phyloP scores from a whole-genome alignment of 257 asterid genomes.

The Salvia miltiorrhiza region DNA sequence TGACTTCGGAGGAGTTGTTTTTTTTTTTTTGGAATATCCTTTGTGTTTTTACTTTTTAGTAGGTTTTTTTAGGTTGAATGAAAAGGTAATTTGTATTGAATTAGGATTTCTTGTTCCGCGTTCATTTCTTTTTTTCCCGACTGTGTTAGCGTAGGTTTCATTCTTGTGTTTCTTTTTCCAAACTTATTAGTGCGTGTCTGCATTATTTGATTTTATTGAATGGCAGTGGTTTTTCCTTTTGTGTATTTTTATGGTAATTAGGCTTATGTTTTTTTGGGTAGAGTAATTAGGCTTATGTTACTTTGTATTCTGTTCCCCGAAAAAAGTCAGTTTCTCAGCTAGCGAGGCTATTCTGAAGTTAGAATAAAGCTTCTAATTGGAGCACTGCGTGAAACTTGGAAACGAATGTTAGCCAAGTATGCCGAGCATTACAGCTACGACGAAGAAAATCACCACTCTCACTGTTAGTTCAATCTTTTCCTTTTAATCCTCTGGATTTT shows the following conservation, averaged over 20 bases:
- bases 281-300: background rate
- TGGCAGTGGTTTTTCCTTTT: background rate
- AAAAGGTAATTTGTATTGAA: background rate
- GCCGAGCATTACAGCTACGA: slow-evolving; percentile 80
- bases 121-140: background rate
- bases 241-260: background rate
- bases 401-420: slow-evolving; percentile 55
- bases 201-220: background rate
- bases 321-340: background rate
- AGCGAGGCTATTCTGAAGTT: slow-evolving; percentile 13
- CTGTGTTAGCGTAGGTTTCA: background rate
- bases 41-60: slow-evolving; percentile 3
- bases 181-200: background rate
- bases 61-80: background rate
- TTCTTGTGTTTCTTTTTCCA: background rate
- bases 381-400: slow-evolving; percentile 17
- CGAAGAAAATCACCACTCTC: slow-evolving; percentile 76
- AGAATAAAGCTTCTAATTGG: slow-evolving; percentile 11
- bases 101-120: background rate
- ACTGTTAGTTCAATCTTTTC: slow-evolving; percentile 40
- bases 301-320: background rate
- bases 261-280: too few species aligned
- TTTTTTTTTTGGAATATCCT: background rate
- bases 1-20: background rate
- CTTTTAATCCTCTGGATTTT: background rate